Evolutionary conservation across 495 filamentous ascomycete species (phyloP).

Genomic region (Penicillium cataractarum): DNA sequence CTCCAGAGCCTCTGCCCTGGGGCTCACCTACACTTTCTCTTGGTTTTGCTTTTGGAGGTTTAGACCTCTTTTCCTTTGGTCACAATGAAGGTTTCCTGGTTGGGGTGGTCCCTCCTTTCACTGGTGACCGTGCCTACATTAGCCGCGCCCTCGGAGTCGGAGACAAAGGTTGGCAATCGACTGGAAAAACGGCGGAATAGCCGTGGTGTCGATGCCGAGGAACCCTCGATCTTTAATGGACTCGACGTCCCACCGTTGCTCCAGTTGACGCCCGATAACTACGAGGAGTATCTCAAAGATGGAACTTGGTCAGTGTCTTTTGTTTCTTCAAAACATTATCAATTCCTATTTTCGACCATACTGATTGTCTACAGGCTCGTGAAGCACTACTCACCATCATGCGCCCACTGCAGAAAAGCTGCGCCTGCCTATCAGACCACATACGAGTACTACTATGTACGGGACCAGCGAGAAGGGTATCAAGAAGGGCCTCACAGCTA

Average conservation of each 20-base stretch:
- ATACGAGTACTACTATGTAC: conserved; percentile 89
- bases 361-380: conserved; percentile 60
- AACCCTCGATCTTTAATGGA: conserved; percentile 74
- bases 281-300: conserved; percentile 61
- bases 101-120: conserved; percentile 48
- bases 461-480: conserved; percentile 14
- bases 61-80: conserved; percentile 19
- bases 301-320: conserved; percentile 60
- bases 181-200: conserved; percentile 33
- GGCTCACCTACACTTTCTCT: conserved; percentile 26
- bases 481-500: conserved; percentile 13
- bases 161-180: conserved; percentile 20
- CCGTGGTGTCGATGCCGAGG: conserved; percentile 25
- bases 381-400: conserved; percentile 77
- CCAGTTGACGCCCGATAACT: conserved; percentile 59
- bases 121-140: conserved; percentile 50
- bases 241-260: conserved; percentile 74
- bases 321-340: not conserved
- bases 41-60: conserved; percentile 13
- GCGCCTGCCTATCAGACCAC: conserved; percentile 90
- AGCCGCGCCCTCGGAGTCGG: conserved; percentile 34
- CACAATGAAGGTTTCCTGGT: conserved; percentile 47
- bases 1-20: conserved; percentile 10
- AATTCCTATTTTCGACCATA: not conserved
- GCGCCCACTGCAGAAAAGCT: conserved; percentile 76